Evolutionary conservation across 495 filamentous ascomycete species (phyloP).

Genomic region (Glarea lozoyensis): DNA sequence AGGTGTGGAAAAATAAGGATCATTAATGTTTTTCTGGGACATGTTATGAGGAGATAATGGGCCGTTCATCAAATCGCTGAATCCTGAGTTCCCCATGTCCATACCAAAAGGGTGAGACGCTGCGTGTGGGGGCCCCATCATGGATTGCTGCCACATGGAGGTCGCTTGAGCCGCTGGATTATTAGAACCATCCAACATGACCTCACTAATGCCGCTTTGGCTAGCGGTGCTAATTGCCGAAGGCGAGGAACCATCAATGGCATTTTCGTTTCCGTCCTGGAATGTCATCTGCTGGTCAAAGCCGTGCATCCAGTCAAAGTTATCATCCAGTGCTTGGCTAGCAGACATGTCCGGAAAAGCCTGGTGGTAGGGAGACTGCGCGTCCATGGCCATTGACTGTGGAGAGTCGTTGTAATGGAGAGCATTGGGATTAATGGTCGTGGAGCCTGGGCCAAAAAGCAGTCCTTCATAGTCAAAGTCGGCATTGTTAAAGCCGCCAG

Average conservation of each 20-base stretch:
- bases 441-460: constrained; percentile 53
- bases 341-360: constrained; percentile 49
- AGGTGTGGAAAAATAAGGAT: constrained; percentile 49
- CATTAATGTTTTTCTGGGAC: constrained; percentile 39
- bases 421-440: constrained; percentile 90
- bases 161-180: constrained; percentile 37
- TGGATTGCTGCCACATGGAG: constrained; percentile 57
- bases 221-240: constrained; percentile 90
- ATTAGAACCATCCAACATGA: constrained; percentile 80
- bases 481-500: constrained; percentile 55
- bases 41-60: constrained; percentile 54
- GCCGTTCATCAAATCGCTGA: constrained; percentile 50
- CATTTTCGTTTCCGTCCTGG: constrained; percentile 58
- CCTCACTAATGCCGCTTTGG: constrained; percentile 84
- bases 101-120: constrained; percentile 53
- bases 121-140: constrained; percentile 52
- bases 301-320: constrained; percentile 79
- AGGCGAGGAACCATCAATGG: constrained; percentile 86
- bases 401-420: constrained; percentile 87
- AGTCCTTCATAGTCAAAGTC: constrained; percentile 71
- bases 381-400: constrained; percentile 59
- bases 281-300: constrained; percentile 73
- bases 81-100: constrained; percentile 44
- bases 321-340: constrained; percentile 60
- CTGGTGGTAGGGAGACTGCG: constrained; percentile 64